These are phyloP conservation scores for Pyrrhoderma lamaoense DNA, from an alignment of 1,284 basidiomycete genomes.

Conservation along the genomic window DNA sequence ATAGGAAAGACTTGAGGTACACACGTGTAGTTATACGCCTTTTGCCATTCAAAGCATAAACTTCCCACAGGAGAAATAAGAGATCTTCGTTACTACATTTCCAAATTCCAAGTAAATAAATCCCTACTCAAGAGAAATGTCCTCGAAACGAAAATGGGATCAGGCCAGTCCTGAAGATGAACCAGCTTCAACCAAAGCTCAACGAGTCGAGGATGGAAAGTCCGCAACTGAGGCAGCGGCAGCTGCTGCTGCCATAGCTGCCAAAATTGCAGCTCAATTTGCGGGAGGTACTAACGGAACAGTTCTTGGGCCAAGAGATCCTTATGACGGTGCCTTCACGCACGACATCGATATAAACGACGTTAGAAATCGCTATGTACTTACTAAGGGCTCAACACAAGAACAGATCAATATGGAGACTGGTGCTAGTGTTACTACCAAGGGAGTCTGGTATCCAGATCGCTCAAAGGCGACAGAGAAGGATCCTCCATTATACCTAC, in stretches of 20 bases:
- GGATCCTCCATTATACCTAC: conserved; percentile 92
- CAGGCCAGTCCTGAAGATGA: conserved; percentile 44
- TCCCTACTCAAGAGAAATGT: conserved; percentile 32
- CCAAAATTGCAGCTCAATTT: conserved; percentile 86
- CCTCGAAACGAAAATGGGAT: conserved; percentile 69
- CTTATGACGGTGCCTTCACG: conserved; percentile 77
- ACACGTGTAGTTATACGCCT: no score
- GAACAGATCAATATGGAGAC: conserved; percentile 87
- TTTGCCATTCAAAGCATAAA: no score
- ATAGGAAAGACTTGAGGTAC: no score
- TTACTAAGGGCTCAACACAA: conserved; percentile 93
- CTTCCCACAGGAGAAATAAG: no score
- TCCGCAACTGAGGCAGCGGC: conserved; percentile 73
- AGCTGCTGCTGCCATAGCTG: conserved; percentile 79
- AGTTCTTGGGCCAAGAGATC: conserved; percentile 50
- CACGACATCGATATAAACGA: conserved; percentile 98
- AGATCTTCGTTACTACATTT: no score
- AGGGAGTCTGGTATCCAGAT: conserved; percentile 93
- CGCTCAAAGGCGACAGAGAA: conserved; percentile 81
- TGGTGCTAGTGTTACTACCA: conserved; percentile 84
- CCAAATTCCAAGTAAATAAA: no score
- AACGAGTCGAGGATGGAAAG: conserved; percentile 52
- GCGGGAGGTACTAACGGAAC: conserved; percentile 35
- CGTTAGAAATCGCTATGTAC: conserved; percentile 87
- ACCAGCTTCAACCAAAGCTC: conserved; percentile 35